Base-by-base conservation (phyloP, 208 protist genomes). In the Wallacemonas sp. region DNA sequence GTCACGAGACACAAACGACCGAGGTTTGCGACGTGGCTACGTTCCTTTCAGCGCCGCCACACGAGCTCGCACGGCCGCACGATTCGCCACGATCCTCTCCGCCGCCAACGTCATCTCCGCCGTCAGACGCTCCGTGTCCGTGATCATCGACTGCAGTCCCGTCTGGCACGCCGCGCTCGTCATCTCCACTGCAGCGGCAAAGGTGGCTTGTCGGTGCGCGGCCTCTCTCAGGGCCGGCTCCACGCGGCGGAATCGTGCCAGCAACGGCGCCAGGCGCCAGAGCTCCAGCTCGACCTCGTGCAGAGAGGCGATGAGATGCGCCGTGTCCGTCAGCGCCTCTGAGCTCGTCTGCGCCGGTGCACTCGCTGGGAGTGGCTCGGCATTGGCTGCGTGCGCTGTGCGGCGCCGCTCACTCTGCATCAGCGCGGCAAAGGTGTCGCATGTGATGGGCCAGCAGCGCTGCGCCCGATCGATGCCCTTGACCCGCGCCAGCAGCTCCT, bases 171-270 rank as follows among this genome's bases (percentile, higher is more conserved):
- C 8, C 41, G 46, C 38, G 21, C 65, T 64, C 14, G 62, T 66
- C 47, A 70, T 68, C 21, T 67, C 48, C 9, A 24, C 14, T 47
- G 71, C 70, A 24, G 61, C 47, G 19, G 41, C 44, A 26, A 67
- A 36, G 30, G 29, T 39, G 23, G 36, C 48, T 24, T 48, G 41
- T 16, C 33, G 39, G 32, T 56, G 54, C 29, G 74, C 68, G 6
- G 74, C 68, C 56, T 72, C 73, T n/a, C 65, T 48, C 24, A 74
- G 29, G 24, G 72, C 39, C 1, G 74, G 74, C 32, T 66, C 36
- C 23, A 79, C 12, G 27, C 65, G 27, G 29, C 38, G 52, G 33
- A 64, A 79, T 21, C 74, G 67, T 6, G 26, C 14, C 9, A 52
- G 62, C 30, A 79, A 41, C 27, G 65, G 33, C 34, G 58, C 38